Base-by-base conservation (phyloP, 805 yeast genomes). In the Yarrowia keelungensis region DNA sequence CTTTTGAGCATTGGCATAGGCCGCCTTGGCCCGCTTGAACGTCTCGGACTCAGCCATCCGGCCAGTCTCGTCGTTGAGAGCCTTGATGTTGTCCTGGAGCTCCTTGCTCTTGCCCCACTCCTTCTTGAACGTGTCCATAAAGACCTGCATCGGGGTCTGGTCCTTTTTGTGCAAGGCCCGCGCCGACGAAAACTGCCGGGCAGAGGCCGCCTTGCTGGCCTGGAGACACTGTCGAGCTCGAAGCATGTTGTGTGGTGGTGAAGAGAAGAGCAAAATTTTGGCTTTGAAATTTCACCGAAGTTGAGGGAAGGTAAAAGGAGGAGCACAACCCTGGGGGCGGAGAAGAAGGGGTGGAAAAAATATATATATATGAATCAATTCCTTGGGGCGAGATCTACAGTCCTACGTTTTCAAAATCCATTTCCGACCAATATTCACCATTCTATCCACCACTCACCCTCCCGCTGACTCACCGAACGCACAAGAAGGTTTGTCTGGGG, bases 1-100 rank as follows among this genome's bases (percentile, higher is more conserved):
- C 76, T 86, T 87, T 75, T 90, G 95, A 2, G 98, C 97, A 68
- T 83, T 85, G 69, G 90, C 90, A 74, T 89, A 92, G 0, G 99
- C 99, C 70, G 92, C 97, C 76, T 90, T 89, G 42, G 99, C 99
- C 75, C 85, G 87, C 78, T 89, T 91, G 81, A 91, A 93, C 2
- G 98, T 97, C 68, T 92, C 97, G 62, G 95, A 89, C 74, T 95
- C 98, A 41, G 97, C 91, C 78, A 95, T 85, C 74, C 92, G 87
- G 49, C 97, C 98, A 3, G 98, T 91, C 73, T 96, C 98, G 79
- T 93, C 97, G 77, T 92, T 97, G 68, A 95, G 84, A 15, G 97
- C 97, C 79, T 94, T 95, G 76, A 95, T 92, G 74, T 92, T 92
- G 69, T 91, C 92, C 76, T 93, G 96, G 70, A 95, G 84, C 78